Percentiles rank a stretch among this genome's conserved stretches.
phyloP scores from a whole-genome alignment of 1,284 basidiomycete genomes.

The Cerrena zonata region DNA sequence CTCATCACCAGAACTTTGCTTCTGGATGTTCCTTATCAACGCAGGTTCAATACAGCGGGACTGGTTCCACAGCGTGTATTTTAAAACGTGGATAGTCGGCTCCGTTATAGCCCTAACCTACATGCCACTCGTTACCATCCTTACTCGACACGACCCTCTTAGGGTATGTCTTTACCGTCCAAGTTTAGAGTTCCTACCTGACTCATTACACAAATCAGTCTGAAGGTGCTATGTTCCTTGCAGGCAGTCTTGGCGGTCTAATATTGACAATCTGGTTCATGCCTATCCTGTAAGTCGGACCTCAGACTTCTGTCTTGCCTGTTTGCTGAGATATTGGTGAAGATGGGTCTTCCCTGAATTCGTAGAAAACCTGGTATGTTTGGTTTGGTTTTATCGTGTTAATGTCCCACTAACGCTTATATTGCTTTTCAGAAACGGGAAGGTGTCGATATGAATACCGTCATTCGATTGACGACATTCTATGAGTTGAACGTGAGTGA shows the following conservation, averaged over 20 bases:
- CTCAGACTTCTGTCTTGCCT: not conserved
- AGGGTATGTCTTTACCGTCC: conserved; percentile 36
- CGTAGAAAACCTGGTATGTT: conserved; percentile 49
- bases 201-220: conserved; percentile 35
- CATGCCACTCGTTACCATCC: conserved; percentile 62
- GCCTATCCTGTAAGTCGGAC: conserved; percentile 51
- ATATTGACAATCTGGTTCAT: conserved; percentile 64
- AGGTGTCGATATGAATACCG: conserved; percentile 55
- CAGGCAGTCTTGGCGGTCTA: conserved; percentile 62
- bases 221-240: conserved; percentile 63
- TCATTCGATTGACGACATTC: conserved; percentile 69
- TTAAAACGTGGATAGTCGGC: conserved; percentile 63
- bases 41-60: conserved; percentile 53
- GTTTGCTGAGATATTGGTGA: not conserved
- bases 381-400: not conserved
- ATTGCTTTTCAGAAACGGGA: conserved; percentile 39
- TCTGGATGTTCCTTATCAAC: conserved; percentile 75
- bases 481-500: conserved; percentile 70
- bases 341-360: conserved; percentile 65
- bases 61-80: conserved; percentile 72
- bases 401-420: not conserved
- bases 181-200: not conserved
- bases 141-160: conserved; percentile 51
- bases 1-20: conserved; percentile 60
- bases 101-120: conserved; percentile 54